Base-by-base conservation (phyloP, 768 basidiomycete genomes). In the Pulveroboletus sp. region DNA sequence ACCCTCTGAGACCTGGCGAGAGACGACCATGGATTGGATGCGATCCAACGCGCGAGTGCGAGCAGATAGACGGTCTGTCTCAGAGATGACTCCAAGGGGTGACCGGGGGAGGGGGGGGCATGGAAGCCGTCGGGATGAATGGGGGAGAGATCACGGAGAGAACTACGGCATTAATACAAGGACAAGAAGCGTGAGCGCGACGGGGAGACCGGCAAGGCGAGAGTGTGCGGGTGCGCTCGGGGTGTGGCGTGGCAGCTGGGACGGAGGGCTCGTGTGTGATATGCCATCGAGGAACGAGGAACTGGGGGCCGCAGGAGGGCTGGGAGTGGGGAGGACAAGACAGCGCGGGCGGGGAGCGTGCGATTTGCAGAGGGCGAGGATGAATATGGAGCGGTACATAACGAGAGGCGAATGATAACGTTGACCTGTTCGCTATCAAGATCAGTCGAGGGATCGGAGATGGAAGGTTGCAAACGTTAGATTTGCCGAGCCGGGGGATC, bases 381-480 rank as follows among this genome's bases (percentile, higher is more conserved):
- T 47, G 54, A 10, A 63, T 55, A 57, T 52, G 57, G 54, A 47
- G 39, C 21, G 30, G 51, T 62, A 61, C 57, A 63, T 61, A 61
- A 63, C 37, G 51, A 62, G 49, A 50, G 43, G 41, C 32, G 44
- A 58, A 44, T 64, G 65, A 65, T 67, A 68, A 68, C 66, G 64
- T 65, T 68, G 56, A 32, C 43, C 26, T 28, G 54, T 27, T 39
- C 43, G 39, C 38, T 54, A 61, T 62, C 63, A 49, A 54, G 66
- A 64, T 66, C 57, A 60, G 53, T 36, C 21, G 39, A 33, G 41
- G 42, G 65, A 67, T 67, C 66, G 65, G 63, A 63, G 67, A 64
- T 67, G 60, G 37, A 54, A 49, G 50, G 47, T 50, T 37, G 47
- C 28, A 64, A 69, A 67, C 59, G 41, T 64, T 69, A 67, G 66